Evolutionary conservation across 495 filamentous ascomycete species (phyloP).

Genomic region (Neurospora tetraspora): DNA sequence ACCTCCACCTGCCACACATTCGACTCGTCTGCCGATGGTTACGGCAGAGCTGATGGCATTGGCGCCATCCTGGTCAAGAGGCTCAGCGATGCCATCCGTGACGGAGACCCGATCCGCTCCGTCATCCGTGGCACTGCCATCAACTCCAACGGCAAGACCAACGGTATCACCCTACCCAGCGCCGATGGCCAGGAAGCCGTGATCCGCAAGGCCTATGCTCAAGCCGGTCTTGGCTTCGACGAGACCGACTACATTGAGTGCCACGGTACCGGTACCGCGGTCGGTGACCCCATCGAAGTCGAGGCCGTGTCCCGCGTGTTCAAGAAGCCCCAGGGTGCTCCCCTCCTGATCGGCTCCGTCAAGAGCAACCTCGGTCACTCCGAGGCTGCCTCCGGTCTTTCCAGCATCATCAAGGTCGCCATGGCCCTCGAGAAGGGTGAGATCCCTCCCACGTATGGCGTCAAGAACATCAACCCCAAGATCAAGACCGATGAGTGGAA

Average conservation of each 20-base stretch:
- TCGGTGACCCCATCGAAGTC: conserved; percentile 30
- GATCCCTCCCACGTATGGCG: conserved; percentile 31
- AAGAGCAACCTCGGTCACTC: conserved; percentile 50
- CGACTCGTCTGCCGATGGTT: conserved; percentile 51
- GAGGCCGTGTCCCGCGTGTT: conserved; percentile 16
- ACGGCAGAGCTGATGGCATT: conserved; percentile 51
- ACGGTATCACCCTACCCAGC: conserved; percentile 43
- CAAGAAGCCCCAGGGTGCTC: conserved; percentile 1
- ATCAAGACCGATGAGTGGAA: conserved; percentile 22
- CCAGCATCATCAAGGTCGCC: conserved; percentile 41
- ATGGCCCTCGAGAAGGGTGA: conserved; percentile 42
- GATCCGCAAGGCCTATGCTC: conserved; percentile 37
- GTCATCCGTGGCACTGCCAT: conserved; percentile 45
- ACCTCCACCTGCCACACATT: conserved; percentile 45
- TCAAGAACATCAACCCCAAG: conserved; percentile 39
- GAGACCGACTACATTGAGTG: conserved; percentile 31
- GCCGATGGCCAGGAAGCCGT: conserved; percentile 37
- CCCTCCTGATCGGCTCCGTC: conserved; percentile 29
- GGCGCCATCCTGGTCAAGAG: conserved; percentile 44
- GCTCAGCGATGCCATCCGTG: conserved; percentile 36
- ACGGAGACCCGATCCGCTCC: conserved; percentile 44
- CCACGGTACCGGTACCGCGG: conserved; percentile 25
- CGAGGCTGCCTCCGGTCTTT: conserved; percentile 42
- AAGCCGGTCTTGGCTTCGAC: conserved; percentile 33
- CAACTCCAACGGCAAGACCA: conserved; percentile 44